Evolutionary conservation across 768 basidiomycete genomes (phyloP), one percentile per base, ranked within the genome.

Genomic region (Leccinellum luteum): DNA sequence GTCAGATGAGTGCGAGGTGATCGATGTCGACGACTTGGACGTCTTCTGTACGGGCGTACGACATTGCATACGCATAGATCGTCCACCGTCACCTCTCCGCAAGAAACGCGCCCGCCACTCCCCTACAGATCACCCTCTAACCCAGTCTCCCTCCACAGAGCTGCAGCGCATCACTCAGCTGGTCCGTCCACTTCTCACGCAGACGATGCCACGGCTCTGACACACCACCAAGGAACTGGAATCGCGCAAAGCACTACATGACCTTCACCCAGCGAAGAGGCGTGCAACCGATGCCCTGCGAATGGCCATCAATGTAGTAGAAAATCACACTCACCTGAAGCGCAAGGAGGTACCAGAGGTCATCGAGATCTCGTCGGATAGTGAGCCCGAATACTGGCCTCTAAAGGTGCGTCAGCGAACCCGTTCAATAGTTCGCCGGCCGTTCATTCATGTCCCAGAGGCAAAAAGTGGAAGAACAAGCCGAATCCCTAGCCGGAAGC

Each of bases 321-420:
- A 52, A 5, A 56, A 45, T n/a, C 45, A 51, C 6, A 21, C 6
- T n/a, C 51, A 60, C 9, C 30, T 66, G 41, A 73, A 72, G 56
- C 66, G 70, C 27, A 69, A 68, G 49, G 59, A 57, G 4, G 14
- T 15, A 21, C 21, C 1, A 1, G 66, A 70, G 21, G 44, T 64
- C 2, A 66, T 73, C 51, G 66, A 62, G 31, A 61, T 73, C 38
- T 61, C 64, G 3, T 72, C 70, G n/a, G 70, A 73, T 49, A 72
- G 72, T 21, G 70, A 73, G 30, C 32, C 58, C 8, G 70, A 70
- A n/a, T 35, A 2, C 12, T 57, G 17, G 52, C 55, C 64, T 23
- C 19, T 41, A 34, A 71, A 71, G 57, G 70, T 68, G 23, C 23
- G 70, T 58, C 43, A 10, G 19, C 2, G 10, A 9, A 1, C 19